Evolutionary conservation across 2,329 filamentous ascomycete genomes (phyloP), one percentile per base, ranked within the genome.

Genomic region (Sordariomycetes sp.): DNA sequence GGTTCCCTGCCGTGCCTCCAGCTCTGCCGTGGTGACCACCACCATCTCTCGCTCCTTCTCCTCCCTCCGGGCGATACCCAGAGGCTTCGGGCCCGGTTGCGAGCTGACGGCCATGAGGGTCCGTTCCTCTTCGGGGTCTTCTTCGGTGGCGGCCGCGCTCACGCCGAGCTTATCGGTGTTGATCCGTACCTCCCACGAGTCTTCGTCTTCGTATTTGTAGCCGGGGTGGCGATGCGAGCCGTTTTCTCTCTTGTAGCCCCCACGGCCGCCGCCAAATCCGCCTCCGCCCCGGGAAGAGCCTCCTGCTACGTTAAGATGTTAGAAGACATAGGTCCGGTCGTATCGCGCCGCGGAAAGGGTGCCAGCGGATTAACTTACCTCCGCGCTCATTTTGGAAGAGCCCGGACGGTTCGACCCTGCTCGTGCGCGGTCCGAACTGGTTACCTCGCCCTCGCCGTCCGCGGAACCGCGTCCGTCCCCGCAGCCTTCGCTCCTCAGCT

Each of bases 11-110:
- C 78, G 76, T 0, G 79, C 79, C 62, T 82, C 78, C 14, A 83
- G 71, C 62, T 84, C 80, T 43, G 79, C 79, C n/a, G 78, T 77
- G 0, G 79, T 82, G 12, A 79, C 77, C 54, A 83, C 77, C 57
- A 78, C 72, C 34, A 80, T 68, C n/a, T 75, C 77, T 25, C 76
- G 71, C 18, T 82, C 77, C 65, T 80, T 77, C 63, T 81, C 78
- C 62, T 81, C 76, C 60, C 73, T 72, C 60, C 81, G 18, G 6
- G 51, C 20, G 37, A 58, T 58, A 18, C 57, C 57, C 16, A 58
- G 37, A 1, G 57, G 57, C 48, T 28, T 28, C 14, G 51, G 51
- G 6, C 57, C 57, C 14, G 57, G 57, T 16, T 54, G 57, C 28
- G 61, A 61, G 53, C 59, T 58, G 37, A 60, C 60, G n/a, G 59